phyloP scores from a whole-genome alignment of 2,329 filamentous ascomycete genomes.

The Calonectria naviculata region DNA sequence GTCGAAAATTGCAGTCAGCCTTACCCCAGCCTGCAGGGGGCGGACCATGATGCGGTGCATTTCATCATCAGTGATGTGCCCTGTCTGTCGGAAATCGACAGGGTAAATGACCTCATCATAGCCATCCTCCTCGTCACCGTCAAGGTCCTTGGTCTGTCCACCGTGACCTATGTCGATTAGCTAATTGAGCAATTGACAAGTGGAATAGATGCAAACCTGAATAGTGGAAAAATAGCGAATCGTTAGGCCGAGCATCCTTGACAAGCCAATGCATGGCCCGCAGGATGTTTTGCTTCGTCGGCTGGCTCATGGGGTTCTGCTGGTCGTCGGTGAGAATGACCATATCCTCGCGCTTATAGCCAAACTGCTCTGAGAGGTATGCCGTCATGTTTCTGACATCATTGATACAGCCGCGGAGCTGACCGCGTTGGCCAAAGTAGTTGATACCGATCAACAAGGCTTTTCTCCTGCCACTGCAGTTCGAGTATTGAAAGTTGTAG shows the following conservation, averaged over 20 bases:
- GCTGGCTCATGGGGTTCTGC: slow-evolving; percentile 96
- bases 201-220: slow-evolving; percentile 71
- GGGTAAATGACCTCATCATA: slow-evolving; percentile 89
- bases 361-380: slow-evolving; percentile 89
- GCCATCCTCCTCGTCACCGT: slow-evolving; percentile 84
- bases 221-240: slow-evolving; percentile 98
- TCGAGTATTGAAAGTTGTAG: slow-evolving; percentile 92
- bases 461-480: slow-evolving; percentile 89
- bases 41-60: slow-evolving; percentile 80
- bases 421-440: slow-evolving; percentile 92
- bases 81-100: slow-evolving; percentile 82
- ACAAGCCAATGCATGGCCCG: slow-evolving; percentile 98
- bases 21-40: slow-evolving; percentile 65
- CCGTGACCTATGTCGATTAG: slow-evolving; percentile 69
- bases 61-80: slow-evolving; percentile 86
- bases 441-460: slow-evolving; percentile 95
- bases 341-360: slow-evolving; percentile 96
- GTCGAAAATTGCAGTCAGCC: slow-evolving; percentile 72
- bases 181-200: not conserved
- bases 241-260: slow-evolving; percentile 91
- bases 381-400: slow-evolving; percentile 97
- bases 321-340: slow-evolving; percentile 96
- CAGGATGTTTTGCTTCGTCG: slow-evolving; percentile 94
- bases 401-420: slow-evolving; percentile 94
- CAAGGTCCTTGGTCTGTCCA: slow-evolving; percentile 82